Percentiles rank a stretch among this genome's conserved stretches.
Evolutionary conservation across 768 basidiomycete genomes (phyloP).

Genomic region (Suillus subluteus): DNA sequence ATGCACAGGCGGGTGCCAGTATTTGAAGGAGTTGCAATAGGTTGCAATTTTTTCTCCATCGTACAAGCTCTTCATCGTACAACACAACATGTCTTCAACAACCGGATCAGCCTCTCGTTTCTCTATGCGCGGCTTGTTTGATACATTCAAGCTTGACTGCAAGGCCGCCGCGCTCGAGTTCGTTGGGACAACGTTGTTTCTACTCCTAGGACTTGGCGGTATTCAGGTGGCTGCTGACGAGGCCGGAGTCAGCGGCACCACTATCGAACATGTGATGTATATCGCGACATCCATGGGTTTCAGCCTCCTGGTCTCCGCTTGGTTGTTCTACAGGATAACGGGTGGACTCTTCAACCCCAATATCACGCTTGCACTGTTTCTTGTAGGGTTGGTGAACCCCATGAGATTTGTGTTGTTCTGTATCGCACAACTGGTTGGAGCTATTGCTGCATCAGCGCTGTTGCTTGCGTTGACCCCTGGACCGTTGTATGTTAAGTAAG

Average conservation of each 20-base stretch:
- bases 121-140: slow-evolving; percentile 22
- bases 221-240: slow-evolving; percentile 57
- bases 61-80: not conserved
- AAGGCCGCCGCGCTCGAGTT: slow-evolving; percentile 58
- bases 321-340: slow-evolving; percentile 68
- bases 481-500: slow-evolving; percentile 56
- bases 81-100: not conserved
- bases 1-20: not conserved
- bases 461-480: slow-evolving; percentile 58
- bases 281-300: slow-evolving; percentile 64
- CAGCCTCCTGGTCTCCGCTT: slow-evolving; percentile 62
- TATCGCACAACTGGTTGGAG: slow-evolving; percentile 63
- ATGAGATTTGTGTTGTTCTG: slow-evolving; percentile 61
- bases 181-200: slow-evolving; percentile 61
- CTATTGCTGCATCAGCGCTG: slow-evolving; percentile 60
- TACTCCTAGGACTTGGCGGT: slow-evolving; percentile 65
- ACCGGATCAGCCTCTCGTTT: slow-evolving; percentile 13
- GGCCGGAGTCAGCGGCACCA: slow-evolving; percentile 33
- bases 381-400: slow-evolving; percentile 59
- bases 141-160: slow-evolving; percentile 41
- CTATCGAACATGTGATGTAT: slow-evolving; percentile 52
- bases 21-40: not conserved
- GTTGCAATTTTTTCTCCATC: not conserved
- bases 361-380: slow-evolving; percentile 59
- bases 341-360: slow-evolving; percentile 71